Percentiles rank a stretch among this genome's conserved stretches.
These are phyloP conservation scores for Chalciporus pseudorubinellus DNA, from an alignment of 768 basidiomycete genomes.

Conservation along the genomic window DNA sequence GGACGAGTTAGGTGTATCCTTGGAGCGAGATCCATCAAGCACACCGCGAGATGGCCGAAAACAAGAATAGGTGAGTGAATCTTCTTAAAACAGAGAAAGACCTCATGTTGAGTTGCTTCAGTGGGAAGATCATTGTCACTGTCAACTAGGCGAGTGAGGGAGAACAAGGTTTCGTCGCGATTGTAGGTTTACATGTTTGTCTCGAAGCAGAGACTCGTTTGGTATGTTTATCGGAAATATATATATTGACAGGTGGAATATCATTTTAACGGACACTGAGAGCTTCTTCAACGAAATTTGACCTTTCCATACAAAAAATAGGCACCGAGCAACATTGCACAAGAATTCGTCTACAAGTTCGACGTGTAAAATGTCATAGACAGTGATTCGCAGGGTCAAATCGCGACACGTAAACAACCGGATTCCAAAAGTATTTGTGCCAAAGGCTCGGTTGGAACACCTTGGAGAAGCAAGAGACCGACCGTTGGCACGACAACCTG, in stretches of 20 bases:
- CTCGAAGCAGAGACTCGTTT: not conserved
- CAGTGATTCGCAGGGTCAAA: not conserved
- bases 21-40: constrained; percentile 80
- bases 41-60: constrained; percentile 80
- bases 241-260: not conserved
- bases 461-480: not conserved
- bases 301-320: not conserved
- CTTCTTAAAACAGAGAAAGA: not conserved
- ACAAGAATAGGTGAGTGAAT: constrained; percentile 48
- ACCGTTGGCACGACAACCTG: constrained; percentile 11
- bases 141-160: constrained; percentile 20
- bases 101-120: constrained; percentile 6
- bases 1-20: constrained; percentile 58
- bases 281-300: not conserved
- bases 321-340: not conserved
- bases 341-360: not conserved
- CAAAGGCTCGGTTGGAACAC: not conserved
- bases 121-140: constrained; percentile 33
- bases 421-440: not conserved
- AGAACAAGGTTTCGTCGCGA: not conserved
- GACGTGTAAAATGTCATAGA: not conserved
- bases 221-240: not conserved
- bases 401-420: not conserved
- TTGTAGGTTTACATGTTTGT: not conserved
- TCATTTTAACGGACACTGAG: not conserved